These are phyloP conservation scores for Camellia oleifera DNA, from an alignment of 179 eudicot genomes.

Conservation along the genomic window DNA sequence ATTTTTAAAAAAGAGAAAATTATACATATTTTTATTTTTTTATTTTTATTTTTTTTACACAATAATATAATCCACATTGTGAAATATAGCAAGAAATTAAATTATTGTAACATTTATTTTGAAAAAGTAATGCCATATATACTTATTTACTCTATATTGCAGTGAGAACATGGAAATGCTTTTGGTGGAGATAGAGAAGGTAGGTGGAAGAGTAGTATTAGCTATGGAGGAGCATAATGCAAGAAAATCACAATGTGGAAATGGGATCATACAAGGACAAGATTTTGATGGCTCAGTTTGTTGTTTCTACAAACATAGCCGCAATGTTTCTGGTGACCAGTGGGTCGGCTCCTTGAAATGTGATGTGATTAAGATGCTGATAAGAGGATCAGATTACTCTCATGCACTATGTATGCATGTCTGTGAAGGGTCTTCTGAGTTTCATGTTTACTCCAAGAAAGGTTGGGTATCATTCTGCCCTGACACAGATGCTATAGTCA, in stretches of 20 bases:
- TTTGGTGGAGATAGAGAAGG: conserved; percentile 41
- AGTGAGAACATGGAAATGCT: conserved; percentile 58
- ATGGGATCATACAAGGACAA: conserved; percentile 11
- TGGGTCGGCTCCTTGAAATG: conserved; percentile 50
- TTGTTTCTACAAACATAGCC: conserved; percentile 54
- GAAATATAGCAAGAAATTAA: too few species aligned
- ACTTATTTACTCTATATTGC: background rate
- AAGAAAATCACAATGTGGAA: conserved; percentile 4
- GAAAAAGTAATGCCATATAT: too few species aligned
- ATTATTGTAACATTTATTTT: too few species aligned
- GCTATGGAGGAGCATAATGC: conserved; percentile 14
- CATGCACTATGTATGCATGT: conserved; percentile 72
- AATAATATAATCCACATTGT: too few species aligned
- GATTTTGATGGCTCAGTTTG: conserved; percentile 35
- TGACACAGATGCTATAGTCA: conserved; percentile 40
- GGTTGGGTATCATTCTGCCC: conserved; percentile 84
- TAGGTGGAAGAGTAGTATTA: conserved; percentile 32
- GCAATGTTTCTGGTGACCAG: conserved; percentile 27
- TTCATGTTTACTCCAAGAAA: conserved; percentile 90
- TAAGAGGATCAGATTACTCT: conserved; percentile 66
- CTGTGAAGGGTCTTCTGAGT: conserved; percentile 61
- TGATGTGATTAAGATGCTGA: conserved; percentile 77
- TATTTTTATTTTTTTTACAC: too few species aligned
- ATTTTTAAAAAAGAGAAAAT: too few species aligned
- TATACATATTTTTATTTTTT: too few species aligned